Conservation (phyloP, 1,284 basidiomycete species). For the Boletus sp. region DNA sequence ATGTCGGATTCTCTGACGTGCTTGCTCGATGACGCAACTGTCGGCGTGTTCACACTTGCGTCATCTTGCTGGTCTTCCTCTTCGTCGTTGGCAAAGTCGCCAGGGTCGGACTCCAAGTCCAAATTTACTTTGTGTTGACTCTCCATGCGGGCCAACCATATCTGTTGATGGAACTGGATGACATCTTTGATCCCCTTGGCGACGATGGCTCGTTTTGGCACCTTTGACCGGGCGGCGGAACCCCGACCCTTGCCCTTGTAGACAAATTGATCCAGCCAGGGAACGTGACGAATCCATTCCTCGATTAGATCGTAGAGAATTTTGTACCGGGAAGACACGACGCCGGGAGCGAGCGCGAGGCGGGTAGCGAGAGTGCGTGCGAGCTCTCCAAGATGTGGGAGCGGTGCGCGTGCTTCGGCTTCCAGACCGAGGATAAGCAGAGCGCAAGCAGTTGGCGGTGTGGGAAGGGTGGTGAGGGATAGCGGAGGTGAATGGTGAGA, state of each 20-base stretch:
- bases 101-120: constrained; percentile 36
- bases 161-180: constrained; percentile 60
- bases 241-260: constrained; percentile 36
- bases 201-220: constrained; percentile 55
- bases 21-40: constrained; percentile 7
- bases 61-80: constrained; percentile 33
- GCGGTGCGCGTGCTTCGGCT: constrained; percentile 51
- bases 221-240: constrained; percentile 47
- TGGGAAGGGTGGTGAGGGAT: constrained; percentile 37
- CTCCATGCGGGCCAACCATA: constrained; percentile 44
- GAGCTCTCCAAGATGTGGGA: constrained; percentile 53
- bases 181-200: constrained; percentile 64
- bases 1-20: background rate
- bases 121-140: constrained; percentile 34
- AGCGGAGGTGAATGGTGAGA: constrained; percentile 40
- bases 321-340: constrained; percentile 67
- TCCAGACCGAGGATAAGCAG: constrained; percentile 69
- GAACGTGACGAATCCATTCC: constrained; percentile 57
- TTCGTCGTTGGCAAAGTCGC: constrained; percentile 29
- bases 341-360: constrained; percentile 45
- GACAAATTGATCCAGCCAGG: constrained; percentile 58
- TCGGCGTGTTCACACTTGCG: constrained; percentile 6
- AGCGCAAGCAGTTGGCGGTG: constrained; percentile 59
- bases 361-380: constrained; percentile 51
- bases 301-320: constrained; percentile 55